Evolutionary conservation across 352 stramenopile species (phyloP).

Genomic region (Pythium aquatile): DNA sequence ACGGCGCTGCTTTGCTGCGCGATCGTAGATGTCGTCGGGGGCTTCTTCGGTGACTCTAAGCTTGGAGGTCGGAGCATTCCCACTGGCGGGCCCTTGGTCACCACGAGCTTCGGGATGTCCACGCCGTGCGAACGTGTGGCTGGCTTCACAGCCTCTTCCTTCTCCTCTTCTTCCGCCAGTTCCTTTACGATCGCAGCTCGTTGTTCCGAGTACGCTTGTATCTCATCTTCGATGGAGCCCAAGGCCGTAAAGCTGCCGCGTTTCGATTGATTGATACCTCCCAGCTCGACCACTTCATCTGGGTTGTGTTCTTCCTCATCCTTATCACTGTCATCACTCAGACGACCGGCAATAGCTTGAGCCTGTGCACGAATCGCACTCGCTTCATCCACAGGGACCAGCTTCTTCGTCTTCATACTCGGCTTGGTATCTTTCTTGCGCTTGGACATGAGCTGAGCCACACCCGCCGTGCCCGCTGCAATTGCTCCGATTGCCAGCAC

Average conservation of each 20-base stretch:
- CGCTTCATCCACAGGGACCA: conserved; percentile 32
- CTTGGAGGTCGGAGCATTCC: conserved; percentile 23
- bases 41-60: not conserved
- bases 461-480: conserved; percentile 41
- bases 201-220: conserved; percentile 19
- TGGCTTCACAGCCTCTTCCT: not conserved
- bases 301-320: conserved; percentile 2
- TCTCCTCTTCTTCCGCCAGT: conserved; percentile 18
- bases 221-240: conserved; percentile 14
- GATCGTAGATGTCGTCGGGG: not conserved
- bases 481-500: conserved; percentile 43
- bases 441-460: conserved; percentile 49
- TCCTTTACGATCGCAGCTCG: conserved; percentile 23
- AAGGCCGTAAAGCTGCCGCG: conserved; percentile 42
- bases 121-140: not conserved
- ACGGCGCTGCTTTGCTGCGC: conserved; percentile 28
- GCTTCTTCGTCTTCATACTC: conserved; percentile 25
- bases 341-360: conserved; percentile 20
- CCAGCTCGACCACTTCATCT: conserved; percentile 1
- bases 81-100: conserved; percentile 45
- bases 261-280: not conserved
- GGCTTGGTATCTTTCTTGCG: conserved; percentile 18
- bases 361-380: conserved; percentile 20
- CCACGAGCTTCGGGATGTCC: conserved; percentile 36
- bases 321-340: conserved; percentile 12